These are phyloP conservation scores for Sarcocystis neurona DNA, from an alignment of 169 alveolate genomes.

Conservation along the genomic window DNA sequence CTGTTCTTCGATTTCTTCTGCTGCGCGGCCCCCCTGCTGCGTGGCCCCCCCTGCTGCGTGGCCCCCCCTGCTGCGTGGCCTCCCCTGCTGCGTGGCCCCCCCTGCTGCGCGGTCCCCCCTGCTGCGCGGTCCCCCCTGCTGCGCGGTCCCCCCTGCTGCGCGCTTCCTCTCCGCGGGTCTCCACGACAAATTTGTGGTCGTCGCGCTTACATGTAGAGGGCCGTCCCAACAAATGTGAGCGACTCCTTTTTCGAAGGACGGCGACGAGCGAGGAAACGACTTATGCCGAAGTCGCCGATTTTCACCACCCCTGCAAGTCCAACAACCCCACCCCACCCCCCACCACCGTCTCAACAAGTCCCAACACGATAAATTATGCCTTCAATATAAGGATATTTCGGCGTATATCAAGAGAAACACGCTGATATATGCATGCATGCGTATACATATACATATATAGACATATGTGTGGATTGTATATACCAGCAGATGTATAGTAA, in stretches of 20 bases:
- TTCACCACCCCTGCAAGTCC: slow-evolving; percentile 5
- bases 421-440: too few relatives aligned
- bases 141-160: background rate
- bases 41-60: background rate
- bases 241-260: background rate
- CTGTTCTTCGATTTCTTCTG: background rate
- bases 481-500: background rate
- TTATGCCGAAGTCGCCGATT: slow-evolving; percentile 17
- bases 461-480: background rate
- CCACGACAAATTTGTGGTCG: too few relatives aligned
- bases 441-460: background rate
- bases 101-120: background rate
- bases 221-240: slow-evolving; percentile 35
- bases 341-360: too few relatives aligned
- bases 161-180: background rate
- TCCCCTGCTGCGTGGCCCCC: background rate
- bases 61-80: background rate
- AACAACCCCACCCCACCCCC: too few relatives aligned
- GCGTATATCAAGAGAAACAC: too few relatives aligned
- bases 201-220: slow-evolving; percentile 23
- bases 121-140: background rate
- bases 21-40: background rate
- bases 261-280: slow-evolving; percentile 4
- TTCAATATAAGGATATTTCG: too few relatives aligned
- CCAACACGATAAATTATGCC: too few relatives aligned